Evolutionary conservation across 164 flowering plant species (phyloP), one percentile per base, ranked within the genome.

Genomic region (Macadamia integrifolia): DNA sequence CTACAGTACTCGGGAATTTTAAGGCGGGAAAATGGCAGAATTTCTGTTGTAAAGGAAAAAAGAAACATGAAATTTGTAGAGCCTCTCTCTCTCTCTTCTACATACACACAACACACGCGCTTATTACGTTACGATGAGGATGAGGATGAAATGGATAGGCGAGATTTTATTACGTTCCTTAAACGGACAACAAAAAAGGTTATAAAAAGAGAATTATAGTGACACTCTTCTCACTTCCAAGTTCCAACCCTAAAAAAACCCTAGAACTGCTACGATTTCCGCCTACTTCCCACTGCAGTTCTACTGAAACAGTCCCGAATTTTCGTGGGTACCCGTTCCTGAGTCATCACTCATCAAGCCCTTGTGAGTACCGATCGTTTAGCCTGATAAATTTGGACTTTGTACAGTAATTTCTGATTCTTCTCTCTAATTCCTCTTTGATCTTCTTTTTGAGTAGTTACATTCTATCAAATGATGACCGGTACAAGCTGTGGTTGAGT

Each of bases 181-280:
- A 66, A 76, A 61, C 69, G 72, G 76, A 23, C 23, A 23, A 23
- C 23, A 23, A 23, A 23, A 23, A 23, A 23, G 23, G 23, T 23
- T 23, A 74, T 60, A 66, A 44, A 66, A 35, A 49, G 32, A 58
- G 60, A 68, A 12, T 23, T 23, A 23, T 23, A 61, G 44, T 66
- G 56, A 13, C 62, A 62, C 71, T 68, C 67, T 65, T 73, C 74
- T 70, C 74, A 58, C 77, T 64, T 73, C 72, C 74, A 66, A 61
- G 65, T 23, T 23, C 23, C 23, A 23, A 23, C 15, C 48, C 58
- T n/a, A 18, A 28, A 23, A 58, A 70, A 67, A 23, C 23, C 23
- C 23, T 23, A 23, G 23, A 23, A 23, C 23, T 23, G 23, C 71
- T 79, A 83, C 86, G 89, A 85, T 83, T 85, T 80, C 57, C 42